These are phyloP conservation scores for Emmonsia crescens DNA, from an alignment of 2,329 filamentous ascomycete species.

Conservation along the genomic window DNA sequence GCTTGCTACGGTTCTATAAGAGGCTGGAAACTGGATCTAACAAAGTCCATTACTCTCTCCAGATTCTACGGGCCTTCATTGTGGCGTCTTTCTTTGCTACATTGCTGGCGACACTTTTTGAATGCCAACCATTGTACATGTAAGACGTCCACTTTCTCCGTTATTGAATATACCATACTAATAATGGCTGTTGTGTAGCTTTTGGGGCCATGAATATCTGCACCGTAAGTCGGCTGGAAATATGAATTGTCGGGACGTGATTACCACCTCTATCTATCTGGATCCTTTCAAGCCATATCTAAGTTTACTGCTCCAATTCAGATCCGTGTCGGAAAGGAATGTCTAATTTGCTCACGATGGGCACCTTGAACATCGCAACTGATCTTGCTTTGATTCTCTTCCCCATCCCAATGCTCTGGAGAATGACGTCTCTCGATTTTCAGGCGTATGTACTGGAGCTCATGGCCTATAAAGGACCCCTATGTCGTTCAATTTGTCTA, in stretches of 20 bases:
- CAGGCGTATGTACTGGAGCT: constrained; percentile 9
- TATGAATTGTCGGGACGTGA: neutral
- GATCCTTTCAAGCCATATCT: neutral
- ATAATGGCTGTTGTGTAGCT: neutral
- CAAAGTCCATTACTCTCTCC: constrained; percentile 11
- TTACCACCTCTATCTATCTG: neutral
- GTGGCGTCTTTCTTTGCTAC: constrained; percentile 10
- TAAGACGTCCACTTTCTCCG: neutral
- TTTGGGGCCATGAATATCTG: neutral
- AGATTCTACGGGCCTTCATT: constrained; percentile 9
- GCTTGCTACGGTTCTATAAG: constrained; percentile 12
- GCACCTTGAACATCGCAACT: constrained; percentile 12
- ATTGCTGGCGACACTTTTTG: constrained; percentile 10
- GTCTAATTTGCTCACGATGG: constrained; percentile 11
- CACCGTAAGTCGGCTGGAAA: neutral
- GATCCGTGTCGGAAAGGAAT: constrained; percentile 11
- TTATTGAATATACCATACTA: neutral
- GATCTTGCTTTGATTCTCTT: constrained; percentile 13
- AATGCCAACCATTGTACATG: constrained; percentile 10
- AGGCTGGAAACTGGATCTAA: constrained; percentile 12
- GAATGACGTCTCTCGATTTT: constrained; percentile 10
- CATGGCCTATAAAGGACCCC: neutral
- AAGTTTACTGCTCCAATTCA: neutral
- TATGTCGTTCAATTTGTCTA: neutral
- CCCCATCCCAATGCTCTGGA: constrained; percentile 14